Base-by-base conservation (phyloP, 495 filamentous ascomycete genomes). In the Tuber aestivum region DNA sequence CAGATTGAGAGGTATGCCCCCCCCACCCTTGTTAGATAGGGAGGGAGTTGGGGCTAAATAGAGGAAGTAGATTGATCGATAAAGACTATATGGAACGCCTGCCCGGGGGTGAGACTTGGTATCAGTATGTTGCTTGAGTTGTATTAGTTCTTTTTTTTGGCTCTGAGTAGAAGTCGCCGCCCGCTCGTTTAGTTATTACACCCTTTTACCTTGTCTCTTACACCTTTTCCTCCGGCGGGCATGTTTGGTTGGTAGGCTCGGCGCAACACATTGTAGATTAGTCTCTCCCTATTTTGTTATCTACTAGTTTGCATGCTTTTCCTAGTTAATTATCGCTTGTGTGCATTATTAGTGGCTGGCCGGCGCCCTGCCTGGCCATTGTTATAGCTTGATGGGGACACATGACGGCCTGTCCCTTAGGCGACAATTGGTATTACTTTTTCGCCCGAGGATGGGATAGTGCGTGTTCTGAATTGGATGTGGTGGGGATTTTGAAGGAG, bases 51-150 rank as follows among this genome's bases (percentile, higher is more conserved):
- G 35, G n/a, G 41, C 41, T 73, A 65, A 70, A 70, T 50, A 42
- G 20, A 70, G 3, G n/a, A 41, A n/a, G 50, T 82, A 94, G 93
- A 80, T 85, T 97, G 79, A 97, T 97, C 80, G 94, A 97, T 83
- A 97, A 97, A 85, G 94, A 97, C 75, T 97, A 97, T 79, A 90
- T 98, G 85, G 95, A 97, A 83, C 87, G 94, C 32, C 88, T 87
- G 76, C 93, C 95, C 71, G 77, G 70, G 16, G 72, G 74, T 70
- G 90, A 86, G n/a, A 90, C 90, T 50, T 86, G 85, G 50, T 98
- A 98, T 84, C 87, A 85, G 65, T 98, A 98, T 80, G 85, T 97
- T 75, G 93, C 95, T 74, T 98, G 89, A 81, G 35, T 35, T 35
- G 56, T 65, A 65, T 20, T 20, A 16, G 0, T 18, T 65, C 4